Evolutionary conservation across 129 eudicot genomes (phyloP), one percentile per base, ranked within the genome.

Genomic region (Ambrosia artemisiifolia): DNA sequence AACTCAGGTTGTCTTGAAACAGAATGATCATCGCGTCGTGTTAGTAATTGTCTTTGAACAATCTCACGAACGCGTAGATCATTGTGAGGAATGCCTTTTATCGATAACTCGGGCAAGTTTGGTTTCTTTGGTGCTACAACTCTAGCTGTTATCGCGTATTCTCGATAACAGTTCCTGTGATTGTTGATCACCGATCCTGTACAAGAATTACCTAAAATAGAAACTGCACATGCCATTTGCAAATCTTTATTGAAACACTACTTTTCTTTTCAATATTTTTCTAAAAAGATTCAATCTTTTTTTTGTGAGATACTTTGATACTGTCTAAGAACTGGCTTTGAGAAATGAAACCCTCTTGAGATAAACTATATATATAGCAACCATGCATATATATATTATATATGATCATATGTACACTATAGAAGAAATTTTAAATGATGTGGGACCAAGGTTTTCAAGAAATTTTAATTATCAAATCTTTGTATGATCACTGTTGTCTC

Each of bases 31-130:
- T 11, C n/a, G 7, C 51, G 40, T 30, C 71, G 75, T 13, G 68
- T 70, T 16, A 48, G 68, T n/a, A 84, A 54, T 42, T 90, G 96
- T 43, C 87, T 81, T 24, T 69, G 80, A 42, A 85, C 96, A 6
- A 90, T 82, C 48, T 90, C 94, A 8, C 65, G 79, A 1, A 87
- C 81, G 6, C 73, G 75, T 35, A 81, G 76, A 83, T 85, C 88
- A 33, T 79, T 85, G 43, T 69, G 82, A 67, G 88, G 73, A 63
- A 86, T 78, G 63, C 88, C 85, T 65, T 81, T 70, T 32, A 87
- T 61, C 1, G 91, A 87, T 33, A 90, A 59, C 9, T 87, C 82
- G 0, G 87, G 82, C 6, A 60, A 72, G 3, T 9, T 24, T 55
- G 78, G 77, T 69, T 75, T 76, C 33, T 77, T 87, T 12, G 88